phyloP scores from a whole-genome alignment of 192 early-diverging fungal species.

The Linnemannia zychae region DNA sequence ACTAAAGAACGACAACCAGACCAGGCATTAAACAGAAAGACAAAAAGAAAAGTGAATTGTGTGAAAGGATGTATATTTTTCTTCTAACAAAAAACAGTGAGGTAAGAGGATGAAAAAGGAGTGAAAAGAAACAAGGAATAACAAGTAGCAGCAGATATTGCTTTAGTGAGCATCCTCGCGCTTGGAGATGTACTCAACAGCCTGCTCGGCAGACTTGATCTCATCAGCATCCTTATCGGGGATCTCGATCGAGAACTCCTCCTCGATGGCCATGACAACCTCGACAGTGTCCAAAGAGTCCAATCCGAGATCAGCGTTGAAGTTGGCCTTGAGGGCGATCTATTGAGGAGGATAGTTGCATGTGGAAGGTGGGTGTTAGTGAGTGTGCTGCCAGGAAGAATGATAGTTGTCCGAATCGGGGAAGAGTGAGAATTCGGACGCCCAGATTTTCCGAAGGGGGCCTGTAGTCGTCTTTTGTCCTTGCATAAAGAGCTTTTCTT shows the following conservation, averaged over 20 bases:
- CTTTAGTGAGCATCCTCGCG: slow-evolving; percentile 82
- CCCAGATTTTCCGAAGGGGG: neutral
- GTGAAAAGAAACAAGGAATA: neutral
- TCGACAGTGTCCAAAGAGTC: slow-evolving; percentile 98
- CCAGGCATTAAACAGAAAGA: neutral
- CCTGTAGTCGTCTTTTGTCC: neutral
- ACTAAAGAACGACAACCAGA: neutral
- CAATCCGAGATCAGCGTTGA: slow-evolving; percentile 93
- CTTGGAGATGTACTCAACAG: slow-evolving; percentile 86
- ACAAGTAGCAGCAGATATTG: neutral
- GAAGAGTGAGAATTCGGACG: neutral
- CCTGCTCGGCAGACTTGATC: slow-evolving; percentile 90
- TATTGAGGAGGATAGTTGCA: slow-evolving; percentile 54
- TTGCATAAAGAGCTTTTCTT: neutral
- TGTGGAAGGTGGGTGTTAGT: neutral
- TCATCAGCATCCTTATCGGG: slow-evolving; percentile 97
- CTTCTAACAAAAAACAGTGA: slow-evolving; percentile 3
- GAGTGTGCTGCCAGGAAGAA: neutral
- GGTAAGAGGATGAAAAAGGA: no score
- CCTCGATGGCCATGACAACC: slow-evolving; percentile 99
- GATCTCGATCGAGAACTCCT: slow-evolving; percentile 99
- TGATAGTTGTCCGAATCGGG: neutral
- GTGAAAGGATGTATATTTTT: slow-evolving; percentile 16
- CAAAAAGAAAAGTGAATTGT: neutral
- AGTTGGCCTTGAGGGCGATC: slow-evolving; percentile 88